Conservation (phyloP, 2,329 filamentous ascomycete genomes). For the Cladophialophora psammophila region DNA sequence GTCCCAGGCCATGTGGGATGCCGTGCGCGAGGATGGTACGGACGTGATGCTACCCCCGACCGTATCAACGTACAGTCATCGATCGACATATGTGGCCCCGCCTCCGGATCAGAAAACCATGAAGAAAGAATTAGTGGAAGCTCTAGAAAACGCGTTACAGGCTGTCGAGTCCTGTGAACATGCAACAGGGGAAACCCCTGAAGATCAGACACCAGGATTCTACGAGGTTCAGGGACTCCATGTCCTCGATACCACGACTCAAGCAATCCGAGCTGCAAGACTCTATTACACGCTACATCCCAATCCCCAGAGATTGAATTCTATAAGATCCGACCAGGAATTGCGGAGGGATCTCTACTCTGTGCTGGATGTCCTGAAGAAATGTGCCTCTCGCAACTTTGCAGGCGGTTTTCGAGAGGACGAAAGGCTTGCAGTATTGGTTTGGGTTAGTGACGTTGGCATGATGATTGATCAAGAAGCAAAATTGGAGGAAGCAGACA, state of each 20-base stretch:
- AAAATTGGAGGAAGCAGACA: slow-evolving; percentile 76
- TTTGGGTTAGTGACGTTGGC: slow-evolving; percentile 81
- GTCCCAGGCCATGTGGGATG: slow-evolving; percentile 47
- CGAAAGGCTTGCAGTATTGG: slow-evolving; percentile 76
- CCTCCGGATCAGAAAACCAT: slow-evolving; percentile 84
- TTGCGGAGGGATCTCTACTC: slow-evolving; percentile 83
- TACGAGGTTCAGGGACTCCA: slow-evolving; percentile 90
- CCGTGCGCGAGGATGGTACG: slow-evolving; percentile 69
- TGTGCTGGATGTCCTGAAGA: slow-evolving; percentile 89
- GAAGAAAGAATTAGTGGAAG: slow-evolving; percentile 71
- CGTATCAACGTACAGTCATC: slow-evolving; percentile 91
- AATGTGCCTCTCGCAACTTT: slow-evolving; percentile 88
- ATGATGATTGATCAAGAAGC: slow-evolving; percentile 79
- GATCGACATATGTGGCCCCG: slow-evolving; percentile 79
- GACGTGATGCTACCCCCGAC: slow-evolving; percentile 92
- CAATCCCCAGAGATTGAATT: slow-evolving; percentile 80
- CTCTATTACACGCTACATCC: slow-evolving; percentile 96
- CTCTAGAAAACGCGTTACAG: slow-evolving; percentile 73
- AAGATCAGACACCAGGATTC: slow-evolving; percentile 68
- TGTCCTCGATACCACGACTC: slow-evolving; percentile 87
- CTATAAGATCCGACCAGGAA: slow-evolving; percentile 85
- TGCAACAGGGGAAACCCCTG: slow-evolving; percentile 50
- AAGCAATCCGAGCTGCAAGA: slow-evolving; percentile 94
- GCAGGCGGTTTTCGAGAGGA: slow-evolving; percentile 79
- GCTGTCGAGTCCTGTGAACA: slow-evolving; percentile 60